Base-by-base conservation (phyloP, 148 eudicot genomes). In the Rhododendron ovatum region DNA sequence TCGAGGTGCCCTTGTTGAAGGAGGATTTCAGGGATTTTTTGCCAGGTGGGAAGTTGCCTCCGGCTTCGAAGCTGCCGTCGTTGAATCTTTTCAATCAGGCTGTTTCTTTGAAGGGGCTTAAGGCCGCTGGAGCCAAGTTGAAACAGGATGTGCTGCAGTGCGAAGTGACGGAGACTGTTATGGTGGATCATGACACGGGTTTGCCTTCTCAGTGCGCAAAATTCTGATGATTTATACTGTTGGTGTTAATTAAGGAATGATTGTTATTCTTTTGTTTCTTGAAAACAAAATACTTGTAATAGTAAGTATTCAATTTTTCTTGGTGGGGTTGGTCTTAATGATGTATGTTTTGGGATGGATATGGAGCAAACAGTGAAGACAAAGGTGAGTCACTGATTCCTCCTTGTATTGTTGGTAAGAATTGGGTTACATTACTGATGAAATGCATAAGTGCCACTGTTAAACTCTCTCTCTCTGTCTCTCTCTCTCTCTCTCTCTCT, bases 101-200 rank as follows among this genome's bases (percentile, higher is more conserved):
- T 0, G 91, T 95, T 45, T 97, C 99, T 0, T 88, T 97, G 26
- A 95, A 91, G 88, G 99, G 98, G 11, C 85, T 97, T 26, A 97
- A 95, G 89, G 90, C 96, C 1, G 99, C 99, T 2, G 99, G 99
- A 0, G 98, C 98, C 3, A 95, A 95, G 87, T 47, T 97, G 53
- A 86, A 94, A 74, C 94, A 93, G 90, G 99, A 95, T 83, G 99
- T 97, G 86, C 87, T 97, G 30, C 81, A 91, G 78, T 97, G 99
- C 85, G 86, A 82, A 48, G 87, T 88, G 4, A 73, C 89, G 0
- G 98, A 95, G 87, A 65, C 88, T 3, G 98, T 97, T 33, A 67
- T 67, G 59, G 98, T 93, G 24, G 87, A 94, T 87, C 96, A 93
- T 73, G 91, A 85, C 51, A 97, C 98, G 0, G 99, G 99, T 1